These are phyloP conservation scores for Nigrospora sphaerica DNA, from an alignment of 2,329 filamentous ascomycete genomes.

Conservation along the genomic window DNA sequence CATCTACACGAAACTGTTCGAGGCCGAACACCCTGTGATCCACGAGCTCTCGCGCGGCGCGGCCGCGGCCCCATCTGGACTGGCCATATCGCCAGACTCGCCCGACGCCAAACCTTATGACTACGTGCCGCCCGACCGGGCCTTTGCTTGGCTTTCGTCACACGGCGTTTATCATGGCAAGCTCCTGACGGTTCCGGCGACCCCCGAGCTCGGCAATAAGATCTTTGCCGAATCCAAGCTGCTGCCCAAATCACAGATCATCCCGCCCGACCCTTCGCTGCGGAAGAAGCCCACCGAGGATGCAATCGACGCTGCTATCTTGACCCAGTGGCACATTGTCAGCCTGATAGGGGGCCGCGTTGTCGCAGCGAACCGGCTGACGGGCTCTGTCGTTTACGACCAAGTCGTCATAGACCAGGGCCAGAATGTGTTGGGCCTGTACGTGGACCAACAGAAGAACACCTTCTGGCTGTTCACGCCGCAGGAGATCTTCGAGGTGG, in stretches of 20 bases:
- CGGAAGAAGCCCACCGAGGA: slow-evolving; percentile 63
- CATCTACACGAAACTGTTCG: slow-evolving; percentile 83
- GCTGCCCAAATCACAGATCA: slow-evolving; percentile 66
- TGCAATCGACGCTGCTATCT: slow-evolving; percentile 67
- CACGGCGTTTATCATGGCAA: slow-evolving; percentile 86
- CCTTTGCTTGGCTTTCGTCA: slow-evolving; percentile 85
- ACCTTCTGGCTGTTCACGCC: slow-evolving; percentile 96
- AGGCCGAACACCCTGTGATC: slow-evolving; percentile 71
- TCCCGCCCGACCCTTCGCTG: slow-evolving; percentile 57
- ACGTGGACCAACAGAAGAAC: slow-evolving; percentile 87
- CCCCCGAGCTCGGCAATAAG: slow-evolving; percentile 60
- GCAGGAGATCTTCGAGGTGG: slow-evolving; percentile 88
- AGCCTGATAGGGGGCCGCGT: slow-evolving; percentile 76
- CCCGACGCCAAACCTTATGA: slow-evolving; percentile 47
- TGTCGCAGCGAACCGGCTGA: slow-evolving; percentile 79
- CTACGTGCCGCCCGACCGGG: slow-evolving; percentile 55
- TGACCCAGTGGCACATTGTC: slow-evolving; percentile 92
- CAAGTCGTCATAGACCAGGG: slow-evolving; percentile 76
- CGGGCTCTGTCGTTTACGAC: slow-evolving; percentile 79
- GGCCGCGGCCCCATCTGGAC: slow-evolving; percentile 51
- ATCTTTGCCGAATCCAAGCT: slow-evolving; percentile 76
- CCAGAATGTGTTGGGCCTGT: slow-evolving; percentile 74
- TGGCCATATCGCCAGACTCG: slow-evolving; percentile 72
- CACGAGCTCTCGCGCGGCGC: slow-evolving; percentile 64
- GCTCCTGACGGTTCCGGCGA: slow-evolving; percentile 55